A percentile compares a stretch with the other conserved stretches of the same genome.
These are phyloP conservation scores for Backusella liffmaniae DNA, from an alignment of 192 early-diverging fungal species.

Conservation along the genomic window DNA sequence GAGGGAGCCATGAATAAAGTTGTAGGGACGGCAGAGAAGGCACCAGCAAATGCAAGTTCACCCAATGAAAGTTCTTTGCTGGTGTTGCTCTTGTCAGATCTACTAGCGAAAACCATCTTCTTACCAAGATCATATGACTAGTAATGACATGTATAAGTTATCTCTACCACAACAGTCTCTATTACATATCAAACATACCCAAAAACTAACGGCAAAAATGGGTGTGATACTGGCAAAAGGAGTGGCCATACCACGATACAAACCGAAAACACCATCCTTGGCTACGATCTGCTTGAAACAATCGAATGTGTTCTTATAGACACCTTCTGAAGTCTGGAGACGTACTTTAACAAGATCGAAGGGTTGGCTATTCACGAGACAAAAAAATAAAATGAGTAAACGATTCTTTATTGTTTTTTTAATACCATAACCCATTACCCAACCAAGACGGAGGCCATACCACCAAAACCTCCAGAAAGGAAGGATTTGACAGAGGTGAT, in stretches of 20 bases:
- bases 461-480: constrained; percentile 91
- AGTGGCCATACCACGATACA: constrained; percentile 94
- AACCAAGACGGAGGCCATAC: constrained; percentile 75
- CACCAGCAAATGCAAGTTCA: constrained; percentile 88
- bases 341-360: constrained; percentile 93
- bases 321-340: constrained; percentile 82
- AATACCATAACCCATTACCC: constrained; percentile 45
- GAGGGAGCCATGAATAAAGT: constrained; percentile 92
- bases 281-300: constrained; percentile 89
- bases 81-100: constrained; percentile 20
- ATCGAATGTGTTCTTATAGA: constrained; percentile 84
- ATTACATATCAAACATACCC: constrained; percentile 45
- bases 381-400: not conserved
- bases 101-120: constrained; percentile 53
- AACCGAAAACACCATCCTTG: constrained; percentile 84
- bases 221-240: constrained; percentile 94
- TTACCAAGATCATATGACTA: constrained; percentile 66
- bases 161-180: not conserved
- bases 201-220: constrained; percentile 94
- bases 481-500: constrained; percentile 79
- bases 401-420: not conserved
- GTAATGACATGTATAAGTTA: constrained; percentile 22
- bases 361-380: constrained; percentile 57
- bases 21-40: constrained; percentile 92
- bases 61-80: constrained; percentile 59